Evolutionary conservation across 1,139 yeast genomes (phyloP).

Genomic region (Hanseniaspora gamundiae): DNA sequence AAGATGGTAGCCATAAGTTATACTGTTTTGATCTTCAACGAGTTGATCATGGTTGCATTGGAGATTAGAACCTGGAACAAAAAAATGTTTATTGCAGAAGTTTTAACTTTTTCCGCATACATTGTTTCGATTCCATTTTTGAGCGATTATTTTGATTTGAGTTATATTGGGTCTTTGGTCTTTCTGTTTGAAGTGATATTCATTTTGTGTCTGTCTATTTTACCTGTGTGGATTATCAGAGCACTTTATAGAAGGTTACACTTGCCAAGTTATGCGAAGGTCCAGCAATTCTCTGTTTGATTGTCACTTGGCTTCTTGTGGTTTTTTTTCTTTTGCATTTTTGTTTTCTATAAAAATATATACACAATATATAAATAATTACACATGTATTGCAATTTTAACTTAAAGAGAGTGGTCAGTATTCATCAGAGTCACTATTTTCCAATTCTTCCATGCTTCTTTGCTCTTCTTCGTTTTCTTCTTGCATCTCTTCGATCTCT

Average conservation of each 20-base stretch:
- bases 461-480: conserved; percentile 25
- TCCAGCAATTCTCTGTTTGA: conserved; percentile 40
- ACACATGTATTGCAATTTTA: no score
- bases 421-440: conserved; percentile 2
- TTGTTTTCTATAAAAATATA: no score
- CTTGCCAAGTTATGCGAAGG: conserved; percentile 98
- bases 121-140: conserved; percentile 71
- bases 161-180: conserved; percentile 42
- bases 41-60: conserved; percentile 84
- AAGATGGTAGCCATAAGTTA: conserved; percentile 78
- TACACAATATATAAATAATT: no score
- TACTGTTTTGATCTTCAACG: conserved; percentile 70
- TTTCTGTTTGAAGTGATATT: conserved; percentile 62
- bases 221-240: conserved; percentile 85
- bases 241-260: conserved; percentile 60
- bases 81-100: conserved; percentile 60
- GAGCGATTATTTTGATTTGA: conserved; percentile 69
- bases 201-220: conserved; percentile 56
- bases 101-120: conserved; percentile 57
- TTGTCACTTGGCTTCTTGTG: no score
- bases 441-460: conserved; percentile 8
- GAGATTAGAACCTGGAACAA: conserved; percentile 87
- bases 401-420: not conserved
- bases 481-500: conserved; percentile 25
- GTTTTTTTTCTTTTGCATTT: no score